Conservation (phyloP, 176 grass and related monocot genomes). For the Phoenix dactylifera region DNA sequence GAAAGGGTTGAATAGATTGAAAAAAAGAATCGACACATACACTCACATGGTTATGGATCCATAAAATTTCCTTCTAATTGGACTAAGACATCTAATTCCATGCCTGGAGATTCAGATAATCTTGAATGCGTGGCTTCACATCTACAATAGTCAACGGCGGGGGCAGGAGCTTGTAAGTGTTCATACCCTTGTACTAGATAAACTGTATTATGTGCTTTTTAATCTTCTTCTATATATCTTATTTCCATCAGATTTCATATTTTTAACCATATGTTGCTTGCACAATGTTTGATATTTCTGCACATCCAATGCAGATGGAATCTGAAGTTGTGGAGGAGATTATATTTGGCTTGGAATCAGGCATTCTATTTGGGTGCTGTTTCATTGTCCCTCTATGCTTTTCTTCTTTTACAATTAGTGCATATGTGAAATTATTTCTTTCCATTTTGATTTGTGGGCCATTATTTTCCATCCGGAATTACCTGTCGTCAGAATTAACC, state of each 20-base stretch:
- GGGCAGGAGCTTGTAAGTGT: constrained; percentile 74
- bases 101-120: constrained; percentile 36
- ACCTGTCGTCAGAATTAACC: no score
- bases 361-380: constrained; percentile 93
- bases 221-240: background rate
- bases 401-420: background rate
- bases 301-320: constrained; percentile 40
- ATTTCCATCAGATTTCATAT: constrained; percentile 1
- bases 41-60: no score
- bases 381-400: background rate
- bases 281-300: constrained; percentile 24
- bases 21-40: no score
- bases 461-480: no score
- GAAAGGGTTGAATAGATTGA: no score
- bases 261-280: constrained; percentile 6
- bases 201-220: no score
- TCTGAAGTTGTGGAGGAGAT: constrained; percentile 94
- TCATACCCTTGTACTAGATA: no score
- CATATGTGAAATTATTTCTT: no score
- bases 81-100: constrained; percentile 4
- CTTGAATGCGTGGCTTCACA: constrained; percentile 85
- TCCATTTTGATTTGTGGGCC: no score
- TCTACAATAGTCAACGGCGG: constrained; percentile 80
- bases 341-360: constrained; percentile 85
- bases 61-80: no score